A percentile compares a stretch with the other conserved stretches of the same genome.
These are phyloP conservation scores for Amanita molliuscula DNA, from an alignment of 768 basidiomycete genomes.

Conservation along the genomic window DNA sequence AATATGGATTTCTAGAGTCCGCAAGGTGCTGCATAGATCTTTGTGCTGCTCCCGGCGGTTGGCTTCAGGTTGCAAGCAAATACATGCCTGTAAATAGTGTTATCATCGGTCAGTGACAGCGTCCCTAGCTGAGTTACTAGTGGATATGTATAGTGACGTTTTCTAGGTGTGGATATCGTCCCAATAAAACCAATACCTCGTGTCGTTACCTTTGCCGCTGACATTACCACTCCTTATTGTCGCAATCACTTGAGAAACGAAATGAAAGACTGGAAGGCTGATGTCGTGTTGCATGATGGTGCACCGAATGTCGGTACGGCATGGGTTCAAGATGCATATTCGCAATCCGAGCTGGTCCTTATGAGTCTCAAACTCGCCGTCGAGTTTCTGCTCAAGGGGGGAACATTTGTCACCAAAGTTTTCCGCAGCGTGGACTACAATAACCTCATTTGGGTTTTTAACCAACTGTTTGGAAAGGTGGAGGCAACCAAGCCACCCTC, in stretches of 20 bases:
- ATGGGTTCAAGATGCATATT: slow-evolving; percentile 98
- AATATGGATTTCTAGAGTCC: slow-evolving; percentile 84
- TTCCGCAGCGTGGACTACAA: slow-evolving; percentile 99
- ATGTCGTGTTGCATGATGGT: slow-evolving; percentile 96
- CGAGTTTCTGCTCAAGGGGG: slow-evolving; percentile 88
- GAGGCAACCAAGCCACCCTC: slow-evolving; percentile 99
- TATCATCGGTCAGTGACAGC: slow-evolving; percentile 62
- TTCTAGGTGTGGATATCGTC: slow-evolving; percentile 84
- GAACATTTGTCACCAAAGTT: slow-evolving; percentile 95
- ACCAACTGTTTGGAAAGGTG: slow-evolving; percentile 89
- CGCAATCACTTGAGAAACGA: slow-evolving; percentile 78
- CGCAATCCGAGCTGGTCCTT: slow-evolving; percentile 92
- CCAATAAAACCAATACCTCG: slow-evolving; percentile 94
- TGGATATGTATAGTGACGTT: neutral
- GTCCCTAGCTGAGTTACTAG: neutral
- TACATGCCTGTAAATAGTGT: slow-evolving; percentile 92
- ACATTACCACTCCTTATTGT: slow-evolving; percentile 91
- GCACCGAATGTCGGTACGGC: slow-evolving; percentile 99
- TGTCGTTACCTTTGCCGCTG: slow-evolving; percentile 83
- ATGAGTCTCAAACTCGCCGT: slow-evolving; percentile 93
- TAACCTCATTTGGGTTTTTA: slow-evolving; percentile 97
- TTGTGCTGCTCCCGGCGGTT: slow-evolving; percentile 97
- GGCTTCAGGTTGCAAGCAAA: slow-evolving; percentile 97
- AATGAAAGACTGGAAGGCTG: slow-evolving; percentile 98
- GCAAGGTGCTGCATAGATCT: slow-evolving; percentile 94